phyloP scores from a whole-genome alignment of 2,329 filamentous ascomycete species.

The Pseudogymnoascus sp. region DNA sequence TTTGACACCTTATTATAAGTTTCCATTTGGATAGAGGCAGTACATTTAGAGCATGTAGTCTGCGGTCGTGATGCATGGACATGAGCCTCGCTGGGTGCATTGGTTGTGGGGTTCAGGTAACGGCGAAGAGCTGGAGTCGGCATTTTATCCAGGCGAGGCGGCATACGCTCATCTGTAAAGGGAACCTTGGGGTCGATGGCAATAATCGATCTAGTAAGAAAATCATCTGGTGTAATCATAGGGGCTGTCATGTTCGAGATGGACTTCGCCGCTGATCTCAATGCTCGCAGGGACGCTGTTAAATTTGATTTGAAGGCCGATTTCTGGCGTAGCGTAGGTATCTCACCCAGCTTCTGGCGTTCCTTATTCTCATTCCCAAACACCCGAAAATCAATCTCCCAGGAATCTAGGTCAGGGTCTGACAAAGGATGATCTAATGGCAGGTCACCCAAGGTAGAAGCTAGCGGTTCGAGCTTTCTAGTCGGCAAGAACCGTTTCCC shows the following conservation, averaged over 20 bases:
- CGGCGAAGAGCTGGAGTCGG: slow-evolving; percentile 60
- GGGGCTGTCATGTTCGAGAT: slow-evolving; percentile 57
- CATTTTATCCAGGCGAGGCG: slow-evolving; percentile 55
- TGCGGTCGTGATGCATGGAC: slow-evolving; percentile 30
- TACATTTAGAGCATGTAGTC: slow-evolving; percentile 41
- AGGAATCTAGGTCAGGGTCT: slow-evolving; percentile 32
- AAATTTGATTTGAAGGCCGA: slow-evolving; percentile 62
- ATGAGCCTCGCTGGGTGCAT: slow-evolving; percentile 38
- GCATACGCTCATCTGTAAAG: slow-evolving; percentile 61
- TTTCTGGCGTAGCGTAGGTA: slow-evolving; percentile 19
- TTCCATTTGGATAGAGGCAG: slow-evolving; percentile 66
- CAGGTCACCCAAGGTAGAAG: slow-evolving; percentile 45
- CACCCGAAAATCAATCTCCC: slow-evolving; percentile 44
- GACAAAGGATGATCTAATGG: slow-evolving; percentile 47
- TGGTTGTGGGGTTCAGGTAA: slow-evolving; percentile 59
- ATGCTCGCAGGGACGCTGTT: slow-evolving; percentile 54
- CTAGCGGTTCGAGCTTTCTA: slow-evolving; percentile 47
- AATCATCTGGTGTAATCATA: slow-evolving; percentile 59
- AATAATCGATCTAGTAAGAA: slow-evolving; percentile 60
- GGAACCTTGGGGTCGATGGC: slow-evolving; percentile 61
- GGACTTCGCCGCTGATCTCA: slow-evolving; percentile 53
- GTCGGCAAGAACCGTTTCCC: slow-evolving; percentile 38
- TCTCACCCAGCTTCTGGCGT: slow-evolving; percentile 14
- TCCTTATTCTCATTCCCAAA: slow-evolving; percentile 29
- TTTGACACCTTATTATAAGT: slow-evolving; percentile 52